Evolutionary conservation across 164 flowering plant genomes (phyloP), one percentile per base, ranked within the genome.

Genomic region (Aristolochia californica): DNA sequence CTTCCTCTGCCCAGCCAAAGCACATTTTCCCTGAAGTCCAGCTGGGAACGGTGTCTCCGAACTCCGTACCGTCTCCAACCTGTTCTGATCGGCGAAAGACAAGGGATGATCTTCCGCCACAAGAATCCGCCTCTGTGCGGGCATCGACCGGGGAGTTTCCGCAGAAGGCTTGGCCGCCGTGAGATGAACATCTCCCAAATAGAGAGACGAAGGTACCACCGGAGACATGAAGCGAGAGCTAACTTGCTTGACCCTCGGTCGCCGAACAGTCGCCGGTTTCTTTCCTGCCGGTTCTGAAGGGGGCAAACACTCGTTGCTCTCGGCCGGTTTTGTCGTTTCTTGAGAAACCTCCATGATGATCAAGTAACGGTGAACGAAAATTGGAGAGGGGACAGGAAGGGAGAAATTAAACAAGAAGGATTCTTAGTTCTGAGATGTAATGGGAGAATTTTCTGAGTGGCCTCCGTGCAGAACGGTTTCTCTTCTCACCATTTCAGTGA

Each of bases 141-240:
- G 10, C 40, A 34, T 8, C 40, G 40, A 34, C 40, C 40, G 7
- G 5, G 7, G 40, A 34, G 40, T 34, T 34, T 34, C 40, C 40
- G 11, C 40, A 7, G 7, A 34, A 1, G 40, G 40, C 40, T 34
- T 34, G 40, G 40, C 7, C 40, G 40, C 7, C 40, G 10, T 8
- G 40, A 34, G 40, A 34, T 34, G 40, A 34, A 34, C 11, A 12
- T 34, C 40, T 34, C 40, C 45, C 28, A 13, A 68, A 64, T 2
- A 68, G 53, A 3, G 71, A 67, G 48, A 70, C 53, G 8, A 69
- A 22, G 54, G 30, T 24, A 53, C 64, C 20, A 55, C 15, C 11
- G 74, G 71, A 24, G 74, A 63, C 74, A 71, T 71, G 55, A 71
- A 71, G 50, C 74, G 62, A 9, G 74, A 71, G 53, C 66, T 67